Base-by-base conservation (phyloP, 768 basidiomycete genomes). In the Lactarius sanguifluus region DNA sequence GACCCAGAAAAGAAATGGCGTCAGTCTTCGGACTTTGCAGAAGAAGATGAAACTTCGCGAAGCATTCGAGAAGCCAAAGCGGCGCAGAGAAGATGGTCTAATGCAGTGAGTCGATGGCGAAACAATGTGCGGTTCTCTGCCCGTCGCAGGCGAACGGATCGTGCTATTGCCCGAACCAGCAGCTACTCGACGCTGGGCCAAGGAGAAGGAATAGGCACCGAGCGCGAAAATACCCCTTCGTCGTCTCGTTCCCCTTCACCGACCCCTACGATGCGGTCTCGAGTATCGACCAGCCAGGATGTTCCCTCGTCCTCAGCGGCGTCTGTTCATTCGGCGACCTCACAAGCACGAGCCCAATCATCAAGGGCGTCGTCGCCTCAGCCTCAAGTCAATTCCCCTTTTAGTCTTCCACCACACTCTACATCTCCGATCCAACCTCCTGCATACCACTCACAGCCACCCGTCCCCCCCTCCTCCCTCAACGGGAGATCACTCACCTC, bases 71-170 rank as follows among this genome's bases (percentile, higher is more conserved):
- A 85, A 57, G 74, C 76, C 9, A 83, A 79, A 61, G 73, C 74
- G 5, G 84, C 83, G 67, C 83, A 87, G 73, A 85, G 83, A 70
- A 71, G 86, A 57, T 90, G 88, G 89, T 81, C 82, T 0, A 81
- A 77, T 66, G 89, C 89, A 2, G 85, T 83, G 1, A 85, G 85
- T 9, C 82, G 87, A 54, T 92, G 90, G 90, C 85, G 80, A 69
- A 84, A 83, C 3, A 86, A 86, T 61, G 81, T 84, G 12, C 84
- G 85, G 32, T 80, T 83, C 64, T 77, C 83, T n/a, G 84, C 85
- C 9, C 83, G 88, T 43, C 84, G 85, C 58, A 80, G 90, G 64
- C 77, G 83, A 65, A 81, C 64, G 30, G 74, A 72, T 45, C 73
- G 71, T 16, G 34, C 57, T 55, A 32, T 64, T 3, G 36, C 68